phyloP scores from a whole-genome alignment of 805 yeast genomes.

The Lipomyces yamadae region DNA sequence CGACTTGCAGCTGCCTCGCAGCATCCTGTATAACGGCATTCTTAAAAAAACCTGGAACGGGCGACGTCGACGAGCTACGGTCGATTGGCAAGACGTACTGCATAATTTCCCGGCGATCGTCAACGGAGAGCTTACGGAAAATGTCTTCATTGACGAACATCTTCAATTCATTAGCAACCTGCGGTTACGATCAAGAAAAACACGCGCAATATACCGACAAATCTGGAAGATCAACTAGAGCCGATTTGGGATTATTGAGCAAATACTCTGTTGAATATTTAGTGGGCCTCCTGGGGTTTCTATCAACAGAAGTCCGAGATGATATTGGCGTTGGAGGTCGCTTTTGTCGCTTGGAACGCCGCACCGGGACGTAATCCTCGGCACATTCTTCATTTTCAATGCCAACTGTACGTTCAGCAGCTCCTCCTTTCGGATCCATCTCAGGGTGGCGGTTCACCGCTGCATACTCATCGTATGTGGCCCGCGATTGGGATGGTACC shows the following conservation, averaged over 20 bases:
- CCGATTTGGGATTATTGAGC: neutral
- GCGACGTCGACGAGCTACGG: neutral
- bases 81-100: neutral
- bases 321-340: neutral
- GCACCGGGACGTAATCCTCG: neutral
- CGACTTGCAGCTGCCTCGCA: conserved; percentile 12
- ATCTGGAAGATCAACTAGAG: conserved; percentile 2
- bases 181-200: neutral
- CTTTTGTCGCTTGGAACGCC: neutral
- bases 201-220: neutral
- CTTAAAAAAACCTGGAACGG: conserved; percentile 11
- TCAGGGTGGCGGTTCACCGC: neutral
- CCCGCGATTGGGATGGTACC: neutral
- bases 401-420: neutral
- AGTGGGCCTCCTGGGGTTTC: neutral
- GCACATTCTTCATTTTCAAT: neutral
- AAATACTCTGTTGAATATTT: conserved; percentile 1
- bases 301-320: neutral
- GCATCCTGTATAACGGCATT: conserved; percentile 10
- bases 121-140: neutral
- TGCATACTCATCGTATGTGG: neutral
- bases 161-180: neutral
- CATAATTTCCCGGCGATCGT: neutral
- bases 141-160: conserved; percentile 2
- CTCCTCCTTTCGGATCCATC: neutral